A percentile compares a stretch with the other conserved stretches of the same genome.
Conservation (phyloP, 352 stramenopile species). For the Phytophthora fragariaefolia region DNA sequence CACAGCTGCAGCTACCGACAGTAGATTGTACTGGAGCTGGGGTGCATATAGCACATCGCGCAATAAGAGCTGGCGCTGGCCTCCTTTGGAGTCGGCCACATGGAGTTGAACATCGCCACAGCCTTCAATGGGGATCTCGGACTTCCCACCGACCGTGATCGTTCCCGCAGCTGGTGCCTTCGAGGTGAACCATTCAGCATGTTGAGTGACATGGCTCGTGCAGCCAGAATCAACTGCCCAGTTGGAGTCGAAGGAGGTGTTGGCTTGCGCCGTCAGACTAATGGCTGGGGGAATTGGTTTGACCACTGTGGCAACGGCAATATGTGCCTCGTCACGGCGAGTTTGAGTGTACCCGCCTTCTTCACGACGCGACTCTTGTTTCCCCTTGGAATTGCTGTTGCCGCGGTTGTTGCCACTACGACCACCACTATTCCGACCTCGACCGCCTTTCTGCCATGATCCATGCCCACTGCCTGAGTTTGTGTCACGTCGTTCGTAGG, state of each 20-base stretch:
- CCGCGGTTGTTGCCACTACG: background rate
- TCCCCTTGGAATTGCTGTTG: background rate
- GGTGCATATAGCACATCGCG: slow-evolving; percentile 6
- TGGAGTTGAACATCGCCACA: no score
- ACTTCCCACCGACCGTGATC: no score
- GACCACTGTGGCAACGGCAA: no score
- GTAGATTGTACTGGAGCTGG: slow-evolving; percentile 6
- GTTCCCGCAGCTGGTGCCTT: no score
- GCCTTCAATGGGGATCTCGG: no score
- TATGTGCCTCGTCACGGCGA: background rate
- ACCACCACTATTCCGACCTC: background rate
- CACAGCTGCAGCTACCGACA: background rate
- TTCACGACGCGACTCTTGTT: background rate
- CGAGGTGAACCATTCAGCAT: no score
- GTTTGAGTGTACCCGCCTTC: background rate
- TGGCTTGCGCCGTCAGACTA: no score
- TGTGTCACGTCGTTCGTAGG: background rate
- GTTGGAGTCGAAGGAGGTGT: no score
- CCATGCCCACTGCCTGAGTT: background rate
- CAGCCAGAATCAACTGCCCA: no score
- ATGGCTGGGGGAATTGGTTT: no score
- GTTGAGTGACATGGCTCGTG: no score
- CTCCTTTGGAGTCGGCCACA: no score
- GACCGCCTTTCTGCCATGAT: background rate
- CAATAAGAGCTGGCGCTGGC: background rate